Conservation (phyloP, 2,329 filamentous ascomycete species). For the Verruconis gallopava region DNA sequence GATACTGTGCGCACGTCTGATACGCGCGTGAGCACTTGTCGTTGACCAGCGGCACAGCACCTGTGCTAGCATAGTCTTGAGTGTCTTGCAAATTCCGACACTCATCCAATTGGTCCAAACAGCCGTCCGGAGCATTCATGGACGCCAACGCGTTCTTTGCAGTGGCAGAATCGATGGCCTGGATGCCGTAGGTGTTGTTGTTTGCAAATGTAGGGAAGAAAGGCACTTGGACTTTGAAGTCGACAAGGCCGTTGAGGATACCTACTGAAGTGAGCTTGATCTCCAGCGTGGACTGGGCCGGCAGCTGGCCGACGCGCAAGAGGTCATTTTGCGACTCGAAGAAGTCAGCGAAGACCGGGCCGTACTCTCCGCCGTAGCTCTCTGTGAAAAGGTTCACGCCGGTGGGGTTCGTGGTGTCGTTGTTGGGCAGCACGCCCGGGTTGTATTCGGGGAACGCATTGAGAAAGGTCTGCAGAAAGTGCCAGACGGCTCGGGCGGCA, state of each 20-base stretch:
- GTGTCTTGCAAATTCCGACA: constrained; percentile 21
- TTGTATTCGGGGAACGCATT: constrained; percentile 46
- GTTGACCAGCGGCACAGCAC: constrained; percentile 22
- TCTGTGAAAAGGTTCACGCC: constrained; percentile 56
- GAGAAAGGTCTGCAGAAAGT: constrained; percentile 51
- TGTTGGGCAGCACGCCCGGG: constrained; percentile 30
- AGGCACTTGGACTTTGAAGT: constrained; percentile 47
- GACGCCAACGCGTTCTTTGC: constrained; percentile 34
- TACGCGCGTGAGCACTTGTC: constrained; percentile 16
- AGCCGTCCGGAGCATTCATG: constrained; percentile 38
- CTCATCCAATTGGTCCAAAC: constrained; percentile 29
- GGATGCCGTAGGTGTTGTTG: constrained; percentile 53
- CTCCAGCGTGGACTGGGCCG: constrained; percentile 40
- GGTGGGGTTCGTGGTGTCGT: constrained; percentile 27
- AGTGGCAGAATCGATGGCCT: constrained; percentile 40
- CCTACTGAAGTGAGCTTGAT: constrained; percentile 51
- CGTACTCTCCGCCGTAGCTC: constrained; percentile 59
- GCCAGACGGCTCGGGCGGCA: constrained; percentile 50
- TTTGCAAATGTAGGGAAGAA: constrained; percentile 45
- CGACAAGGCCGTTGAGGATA: constrained; percentile 60
- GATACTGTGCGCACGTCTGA: constrained; percentile 6
- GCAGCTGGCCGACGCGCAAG: constrained; percentile 37
- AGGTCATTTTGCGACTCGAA: constrained; percentile 50
- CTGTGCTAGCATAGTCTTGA: constrained; percentile 23
- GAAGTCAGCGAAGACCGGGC: constrained; percentile 46